These are phyloP conservation scores for Ceratopteris richardii DNA, from an alignment of 75 land plant species.

Conservation along the genomic window DNA sequence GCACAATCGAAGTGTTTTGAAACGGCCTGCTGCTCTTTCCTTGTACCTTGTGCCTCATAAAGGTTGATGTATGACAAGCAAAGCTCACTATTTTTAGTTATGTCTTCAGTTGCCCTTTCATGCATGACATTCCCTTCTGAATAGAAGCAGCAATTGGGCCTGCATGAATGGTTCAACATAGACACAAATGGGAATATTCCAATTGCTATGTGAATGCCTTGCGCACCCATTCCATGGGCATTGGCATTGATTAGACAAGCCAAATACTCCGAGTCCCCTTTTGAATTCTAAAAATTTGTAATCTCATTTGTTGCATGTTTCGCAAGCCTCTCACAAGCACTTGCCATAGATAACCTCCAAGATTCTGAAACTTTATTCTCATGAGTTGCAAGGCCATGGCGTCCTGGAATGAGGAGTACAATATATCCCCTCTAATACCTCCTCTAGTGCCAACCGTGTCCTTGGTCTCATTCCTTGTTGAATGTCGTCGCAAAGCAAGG, in stretches of 20 bases:
- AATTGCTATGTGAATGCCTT: constrained; percentile 33
- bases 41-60: constrained; percentile 27
- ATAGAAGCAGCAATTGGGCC: constrained; percentile 44
- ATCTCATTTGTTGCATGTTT: not conserved
- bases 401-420: constrained; percentile 10
- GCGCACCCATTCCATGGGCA: constrained; percentile 48
- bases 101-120: constrained; percentile 38
- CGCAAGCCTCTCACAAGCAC: constrained; percentile 2
- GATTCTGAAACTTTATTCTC: not conserved
- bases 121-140: constrained; percentile 36
- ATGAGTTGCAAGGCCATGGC: constrained; percentile 14
- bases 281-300: not conserved
- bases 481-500: constrained; percentile 15
- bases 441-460: not conserved
- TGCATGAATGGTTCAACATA: constrained; percentile 45
- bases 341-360: constrained; percentile 7
- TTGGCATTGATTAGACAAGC: constrained; percentile 39
- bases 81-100: constrained; percentile 30
- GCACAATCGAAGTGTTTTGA: constrained; percentile 35
- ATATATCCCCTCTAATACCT: not conserved
- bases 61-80: constrained; percentile 40
- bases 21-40: constrained; percentile 18
- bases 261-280: constrained; percentile 24
- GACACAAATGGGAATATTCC: constrained; percentile 48
- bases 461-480: not conserved